A percentile compares a stretch with the other conserved stretches of the same genome.
Conservation (phyloP, 306 rosid species). For the Castanopsis chinensis region DNA sequence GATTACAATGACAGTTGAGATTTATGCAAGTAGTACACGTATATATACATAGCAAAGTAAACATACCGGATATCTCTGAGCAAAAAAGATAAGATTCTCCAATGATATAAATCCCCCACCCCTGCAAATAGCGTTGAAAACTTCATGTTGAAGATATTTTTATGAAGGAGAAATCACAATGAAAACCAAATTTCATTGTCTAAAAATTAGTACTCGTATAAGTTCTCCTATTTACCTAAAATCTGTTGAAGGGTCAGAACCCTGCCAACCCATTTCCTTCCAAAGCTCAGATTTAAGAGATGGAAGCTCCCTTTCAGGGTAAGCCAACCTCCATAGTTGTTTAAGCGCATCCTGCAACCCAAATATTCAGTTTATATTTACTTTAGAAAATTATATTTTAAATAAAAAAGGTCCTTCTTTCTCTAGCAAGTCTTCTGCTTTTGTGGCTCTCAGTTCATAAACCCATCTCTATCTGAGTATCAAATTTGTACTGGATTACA, state of each 20-base stretch:
- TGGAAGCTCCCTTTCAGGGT: conserved; percentile 77
- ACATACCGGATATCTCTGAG: conserved; percentile 76
- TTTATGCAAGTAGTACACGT: not conserved
- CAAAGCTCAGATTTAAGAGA: conserved; percentile 85
- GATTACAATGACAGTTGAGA: not conserved
- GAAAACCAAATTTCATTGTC: not conserved
- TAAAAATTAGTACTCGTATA: not conserved
- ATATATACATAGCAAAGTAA: conserved; percentile 18
- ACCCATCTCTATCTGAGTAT: not conserved
- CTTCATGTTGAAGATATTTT: not conserved
- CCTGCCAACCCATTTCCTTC: conserved; percentile 99
- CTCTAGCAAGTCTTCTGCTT: not conserved
- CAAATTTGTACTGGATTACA: conserved; percentile 4
- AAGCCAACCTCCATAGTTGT: conserved; percentile 86
- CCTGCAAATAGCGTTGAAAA: conserved; percentile 46
- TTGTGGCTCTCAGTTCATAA: not conserved
- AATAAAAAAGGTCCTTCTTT: not conserved
- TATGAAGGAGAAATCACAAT: not conserved
- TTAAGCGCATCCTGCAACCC: conserved; percentile 73
- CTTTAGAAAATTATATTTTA: not conserved
- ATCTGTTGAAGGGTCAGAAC: conserved; percentile 95
- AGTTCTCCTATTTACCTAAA: conserved; percentile 61
- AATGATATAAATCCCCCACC: conserved; percentile 93
- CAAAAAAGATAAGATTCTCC: conserved; percentile 93
- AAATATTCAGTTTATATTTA: not conserved